These are phyloP conservation scores for Plectosphaerella plurivora DNA, from an alignment of 2,329 filamentous ascomycete genomes.

Conservation along the genomic window DNA sequence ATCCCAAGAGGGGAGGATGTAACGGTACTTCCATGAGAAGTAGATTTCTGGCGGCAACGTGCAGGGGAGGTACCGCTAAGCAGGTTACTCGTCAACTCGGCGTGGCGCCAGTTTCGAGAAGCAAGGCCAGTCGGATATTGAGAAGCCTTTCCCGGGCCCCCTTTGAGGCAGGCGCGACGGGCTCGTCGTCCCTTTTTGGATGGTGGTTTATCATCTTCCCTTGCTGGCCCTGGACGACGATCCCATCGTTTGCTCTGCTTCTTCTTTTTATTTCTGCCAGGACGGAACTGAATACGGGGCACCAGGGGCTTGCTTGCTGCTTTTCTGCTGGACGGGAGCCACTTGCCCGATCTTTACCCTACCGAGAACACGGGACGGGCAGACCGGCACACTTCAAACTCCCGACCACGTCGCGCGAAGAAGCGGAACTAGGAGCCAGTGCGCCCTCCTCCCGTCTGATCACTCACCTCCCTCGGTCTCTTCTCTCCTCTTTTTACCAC, in stretches of 20 bases:
- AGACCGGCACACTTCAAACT: too few species aligned
- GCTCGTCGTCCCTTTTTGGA: background rate
- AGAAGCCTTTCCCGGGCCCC: background rate
- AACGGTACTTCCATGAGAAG: background rate
- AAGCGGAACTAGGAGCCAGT: too few species aligned
- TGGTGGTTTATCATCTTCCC: background rate
- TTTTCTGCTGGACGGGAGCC: too few species aligned
- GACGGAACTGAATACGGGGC: background rate
- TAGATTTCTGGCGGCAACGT: background rate
- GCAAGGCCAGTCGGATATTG: too few species aligned
- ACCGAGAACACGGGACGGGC: too few species aligned
- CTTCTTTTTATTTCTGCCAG: background rate
- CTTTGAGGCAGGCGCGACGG: background rate
- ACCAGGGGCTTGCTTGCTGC: background rate
- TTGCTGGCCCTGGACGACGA: background rate
- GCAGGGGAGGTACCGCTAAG: background rate
- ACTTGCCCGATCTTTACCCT: too few species aligned
- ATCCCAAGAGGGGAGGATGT: background rate
- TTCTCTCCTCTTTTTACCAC: background rate
- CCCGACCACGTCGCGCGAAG: too few species aligned
- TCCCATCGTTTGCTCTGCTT: too few species aligned
- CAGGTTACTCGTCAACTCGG: background rate
- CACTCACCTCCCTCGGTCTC: too few species aligned
- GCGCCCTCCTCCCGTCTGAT: too few species aligned
- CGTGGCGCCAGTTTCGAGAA: too few species aligned